Evolutionary conservation across 2,329 filamentous ascomycete genomes (phyloP), one percentile per base, ranked within the genome.

Genomic region (Fusarium temperatum): DNA sequence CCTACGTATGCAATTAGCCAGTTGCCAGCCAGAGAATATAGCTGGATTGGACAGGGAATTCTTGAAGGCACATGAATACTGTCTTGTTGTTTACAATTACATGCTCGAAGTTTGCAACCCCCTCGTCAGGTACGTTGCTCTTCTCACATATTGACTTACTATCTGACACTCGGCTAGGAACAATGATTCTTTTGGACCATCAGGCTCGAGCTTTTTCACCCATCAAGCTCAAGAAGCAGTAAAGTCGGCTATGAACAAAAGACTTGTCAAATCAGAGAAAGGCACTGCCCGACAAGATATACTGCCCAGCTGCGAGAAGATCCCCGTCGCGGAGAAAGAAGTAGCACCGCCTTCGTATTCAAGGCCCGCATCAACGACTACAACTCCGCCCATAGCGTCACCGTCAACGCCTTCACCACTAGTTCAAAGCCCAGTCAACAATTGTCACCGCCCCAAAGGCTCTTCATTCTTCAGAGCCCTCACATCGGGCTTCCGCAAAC

Each of bases 401-500:
- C 8, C 15, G 10, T 35, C 22, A 24, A 14, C 8, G 6, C 4
- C 13, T 11, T 53, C 30, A 35, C 12, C 30, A 35, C 11, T 20
- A 13, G 30, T 18, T 11, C 39, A n/a, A 7, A 26, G 18, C 11
- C 41, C 24, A 2, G 14, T 20, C 2, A 14, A 11, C 13, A 22
- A 11, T 8, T n/a, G 18, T 2, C 32, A n/a, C 6, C 45, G 30
- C 9, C 17, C 41, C 15, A 68, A 35, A 20, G 36, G 44, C n/a
- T 48, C 32, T 7, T 68, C 55, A 0, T 44, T 68, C 28, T 63
- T 68, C 24, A 68, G 30, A 20, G 18, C 47, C 6, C 13, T 68
- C 0, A 68, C 47, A 11, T 60, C 65, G 0, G 28, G 39, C 22
- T 38, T 68, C 15, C 63, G 63, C 26, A 68, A 68, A 4, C 63